Conservation (phyloP, 139 green algal species). For the Chlorella sp. region DNA sequence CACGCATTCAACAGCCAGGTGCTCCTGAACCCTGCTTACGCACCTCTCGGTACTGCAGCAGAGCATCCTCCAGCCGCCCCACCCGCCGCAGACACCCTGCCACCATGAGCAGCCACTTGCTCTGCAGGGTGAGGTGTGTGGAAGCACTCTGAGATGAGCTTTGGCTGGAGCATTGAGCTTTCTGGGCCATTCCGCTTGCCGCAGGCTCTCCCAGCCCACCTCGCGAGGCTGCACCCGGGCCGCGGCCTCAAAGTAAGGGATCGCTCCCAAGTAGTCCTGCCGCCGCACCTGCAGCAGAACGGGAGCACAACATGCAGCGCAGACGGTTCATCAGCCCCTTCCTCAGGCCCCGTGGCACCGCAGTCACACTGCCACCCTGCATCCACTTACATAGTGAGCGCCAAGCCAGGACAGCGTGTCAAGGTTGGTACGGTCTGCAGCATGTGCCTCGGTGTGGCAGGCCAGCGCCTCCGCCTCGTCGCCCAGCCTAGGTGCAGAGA, state of each 20-base stretch:
- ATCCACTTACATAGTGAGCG: conserved; percentile 60
- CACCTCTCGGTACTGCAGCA: conserved; percentile 62
- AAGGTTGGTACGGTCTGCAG: conserved; percentile 85
- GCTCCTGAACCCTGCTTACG: not conserved
- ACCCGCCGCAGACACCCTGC: conserved; percentile 72
- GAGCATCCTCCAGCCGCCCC: conserved; percentile 56
- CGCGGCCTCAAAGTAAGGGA: conserved; percentile 87
- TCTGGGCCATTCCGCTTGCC: no score
- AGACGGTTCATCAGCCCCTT: no score
- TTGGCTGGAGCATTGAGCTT: no score
- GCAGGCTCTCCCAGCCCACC: conserved; percentile 46
- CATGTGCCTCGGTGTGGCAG: conserved; percentile 85
- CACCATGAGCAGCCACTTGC: conserved; percentile 91
- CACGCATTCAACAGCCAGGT: no score
- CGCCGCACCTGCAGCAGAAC: conserved; percentile 37
- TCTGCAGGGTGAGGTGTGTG: no score
- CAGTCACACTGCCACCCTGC: no score
- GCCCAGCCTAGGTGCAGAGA: conserved; percentile 54
- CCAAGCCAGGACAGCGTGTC: conserved; percentile 91
- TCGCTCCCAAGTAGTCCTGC: conserved; percentile 78
- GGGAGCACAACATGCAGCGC: no score
- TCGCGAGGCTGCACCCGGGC: conserved; percentile 84
- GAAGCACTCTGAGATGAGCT: no score
- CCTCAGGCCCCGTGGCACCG: no score
- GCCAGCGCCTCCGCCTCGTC: conserved; percentile 84